Conservation (phyloP, 2,329 filamentous ascomycete genomes). For the Nothophoma quercina region DNA sequence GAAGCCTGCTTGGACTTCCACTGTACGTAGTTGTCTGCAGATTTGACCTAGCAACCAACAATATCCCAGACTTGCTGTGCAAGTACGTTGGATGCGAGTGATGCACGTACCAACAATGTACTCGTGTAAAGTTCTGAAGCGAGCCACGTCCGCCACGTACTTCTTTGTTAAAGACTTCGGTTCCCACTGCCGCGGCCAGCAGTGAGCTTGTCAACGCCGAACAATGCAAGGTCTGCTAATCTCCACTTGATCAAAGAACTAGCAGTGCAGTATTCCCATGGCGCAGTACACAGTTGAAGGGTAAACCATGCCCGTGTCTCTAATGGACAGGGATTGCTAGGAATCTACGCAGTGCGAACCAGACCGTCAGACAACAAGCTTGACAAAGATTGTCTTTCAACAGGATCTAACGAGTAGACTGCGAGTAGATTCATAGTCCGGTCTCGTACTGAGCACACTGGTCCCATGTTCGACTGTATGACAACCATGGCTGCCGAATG, state of each 20-base stretch:
- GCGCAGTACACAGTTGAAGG: background rate
- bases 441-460: background rate
- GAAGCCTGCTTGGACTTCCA: too few species aligned
- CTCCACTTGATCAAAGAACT: background rate
- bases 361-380: background rate
- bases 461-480: background rate
- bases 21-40: background rate
- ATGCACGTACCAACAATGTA: slow-evolving; percentile 21
- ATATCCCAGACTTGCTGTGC: background rate
- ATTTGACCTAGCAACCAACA: background rate
- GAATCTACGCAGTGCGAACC: background rate
- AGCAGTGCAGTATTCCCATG: background rate
- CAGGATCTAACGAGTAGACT: background rate
- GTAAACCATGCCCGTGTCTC: background rate
- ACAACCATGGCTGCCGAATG: background rate
- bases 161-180: background rate
- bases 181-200: background rate
- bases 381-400: background rate
- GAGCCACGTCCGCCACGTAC: background rate
- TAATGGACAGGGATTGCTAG: background rate
- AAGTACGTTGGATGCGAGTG: slow-evolving; percentile 18
- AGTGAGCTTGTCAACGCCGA: background rate
- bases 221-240: background rate
- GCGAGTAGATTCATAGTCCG: background rate
- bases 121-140: slow-evolving; percentile 20